A percentile compares a stretch with the other conserved stretches of the same genome.
These are phyloP conservation scores for Aspergillus aculeatinus DNA, from an alignment of 2,329 filamentous ascomycete species.

Conservation along the genomic window DNA sequence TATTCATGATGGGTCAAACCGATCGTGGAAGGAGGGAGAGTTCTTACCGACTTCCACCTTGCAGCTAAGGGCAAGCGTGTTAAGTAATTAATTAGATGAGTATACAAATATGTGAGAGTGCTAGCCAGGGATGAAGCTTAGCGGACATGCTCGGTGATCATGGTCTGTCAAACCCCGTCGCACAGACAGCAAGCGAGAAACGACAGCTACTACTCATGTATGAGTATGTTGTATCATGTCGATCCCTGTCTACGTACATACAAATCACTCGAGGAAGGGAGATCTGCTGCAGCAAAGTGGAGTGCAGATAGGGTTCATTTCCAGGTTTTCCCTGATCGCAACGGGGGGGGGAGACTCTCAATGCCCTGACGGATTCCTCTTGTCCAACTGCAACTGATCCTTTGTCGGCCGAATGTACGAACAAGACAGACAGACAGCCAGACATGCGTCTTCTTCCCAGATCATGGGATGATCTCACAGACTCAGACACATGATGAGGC, in stretches of 20 bases:
- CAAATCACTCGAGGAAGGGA: neutral
- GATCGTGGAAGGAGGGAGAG: neutral
- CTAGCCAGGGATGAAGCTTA: neutral
- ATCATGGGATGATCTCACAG: neutral
- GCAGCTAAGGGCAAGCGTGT: neutral
- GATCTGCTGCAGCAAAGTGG: constrained; percentile 13
- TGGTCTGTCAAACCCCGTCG: neutral
- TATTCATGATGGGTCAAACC: neutral
- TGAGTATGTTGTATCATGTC: neutral
- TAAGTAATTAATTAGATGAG: too few relatives aligned
- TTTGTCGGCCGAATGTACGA: constrained; percentile 1
- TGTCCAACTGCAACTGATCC: neutral
- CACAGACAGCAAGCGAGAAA: too few relatives aligned
- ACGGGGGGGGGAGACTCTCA: neutral
- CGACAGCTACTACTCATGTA: neutral
- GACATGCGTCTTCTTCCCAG: neutral
- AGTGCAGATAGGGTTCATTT: constrained; percentile 10
- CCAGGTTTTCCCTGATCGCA: constrained; percentile 9
- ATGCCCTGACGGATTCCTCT: neutral
- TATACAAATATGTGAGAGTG: neutral
- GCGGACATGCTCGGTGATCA: constrained; percentile 5
- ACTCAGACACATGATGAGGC: neutral
- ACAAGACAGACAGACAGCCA: neutral
- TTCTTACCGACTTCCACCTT: constrained; percentile 4
- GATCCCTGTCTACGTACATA: neutral